These are phyloP conservation scores for Linum tenue DNA, from an alignment of 345 rosid genomes.

Conservation along the genomic window DNA sequence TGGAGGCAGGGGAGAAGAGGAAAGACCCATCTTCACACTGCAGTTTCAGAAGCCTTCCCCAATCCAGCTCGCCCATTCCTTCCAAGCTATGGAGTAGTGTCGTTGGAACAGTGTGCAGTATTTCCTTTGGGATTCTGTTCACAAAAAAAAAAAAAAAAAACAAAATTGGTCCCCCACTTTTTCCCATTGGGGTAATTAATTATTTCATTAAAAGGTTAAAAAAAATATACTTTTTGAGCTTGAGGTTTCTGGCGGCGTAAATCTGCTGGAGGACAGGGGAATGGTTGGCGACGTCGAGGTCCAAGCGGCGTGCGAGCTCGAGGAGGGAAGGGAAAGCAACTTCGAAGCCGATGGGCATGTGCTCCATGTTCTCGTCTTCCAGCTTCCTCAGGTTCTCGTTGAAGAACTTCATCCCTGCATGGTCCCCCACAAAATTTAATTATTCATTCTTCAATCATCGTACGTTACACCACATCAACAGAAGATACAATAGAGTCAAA, in stretches of 20 bases:
- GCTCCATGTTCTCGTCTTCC: conserved; percentile 57
- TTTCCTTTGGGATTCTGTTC: conserved; percentile 77
- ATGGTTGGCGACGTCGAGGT: conserved; percentile 48
- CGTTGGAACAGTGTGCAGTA: conserved; percentile 81
- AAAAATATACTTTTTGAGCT: conserved; percentile 53
- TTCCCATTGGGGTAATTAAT: neutral
- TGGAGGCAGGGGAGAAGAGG: conserved; percentile 89
- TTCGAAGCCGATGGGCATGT: conserved; percentile 96
- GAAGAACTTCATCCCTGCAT: conserved; percentile 52
- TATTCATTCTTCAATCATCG: neutral
- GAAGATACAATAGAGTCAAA: too few relatives aligned
- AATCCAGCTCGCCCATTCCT: conserved; percentile 71
- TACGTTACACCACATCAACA: too few relatives aligned
- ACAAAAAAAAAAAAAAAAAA: neutral
- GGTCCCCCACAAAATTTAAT: neutral
- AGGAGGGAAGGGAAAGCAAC: conserved; percentile 88
- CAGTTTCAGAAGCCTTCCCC: conserved; percentile 73
- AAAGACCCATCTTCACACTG: conserved; percentile 82
- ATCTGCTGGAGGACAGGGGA: conserved; percentile 45
- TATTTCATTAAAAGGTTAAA: too few relatives aligned
- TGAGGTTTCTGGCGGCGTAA: conserved; percentile 47
- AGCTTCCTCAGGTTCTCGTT: conserved; percentile 54
- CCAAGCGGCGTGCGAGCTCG: conserved; percentile 46
- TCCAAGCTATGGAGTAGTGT: conserved; percentile 90
- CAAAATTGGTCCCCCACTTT: neutral